Percentiles rank a stretch among this genome's conserved stretches.
phyloP scores from a whole-genome alignment of 208 protist genomes.

The Blastocrithidia nonstop region DNA sequence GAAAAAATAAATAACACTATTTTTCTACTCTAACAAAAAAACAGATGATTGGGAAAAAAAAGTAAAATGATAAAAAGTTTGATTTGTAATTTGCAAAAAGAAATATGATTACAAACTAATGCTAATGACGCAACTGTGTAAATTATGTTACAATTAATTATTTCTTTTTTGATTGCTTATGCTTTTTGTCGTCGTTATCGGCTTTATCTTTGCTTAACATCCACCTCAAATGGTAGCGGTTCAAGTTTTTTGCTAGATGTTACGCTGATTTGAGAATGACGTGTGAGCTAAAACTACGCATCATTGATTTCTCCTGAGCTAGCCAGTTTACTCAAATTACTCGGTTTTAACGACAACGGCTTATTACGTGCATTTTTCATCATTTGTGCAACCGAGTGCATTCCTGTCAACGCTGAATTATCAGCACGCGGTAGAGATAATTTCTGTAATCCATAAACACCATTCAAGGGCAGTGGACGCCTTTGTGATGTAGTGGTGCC shows the following conservation, averaged over 20 bases:
- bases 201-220: background rate
- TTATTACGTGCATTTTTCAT: constrained; percentile 51
- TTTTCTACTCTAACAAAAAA: background rate
- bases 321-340: too few species aligned
- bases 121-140: background rate
- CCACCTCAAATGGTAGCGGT: background rate
- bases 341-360: constrained; percentile 9
- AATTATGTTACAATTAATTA: background rate
- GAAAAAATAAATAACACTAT: background rate
- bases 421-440: too few species aligned
- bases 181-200: background rate
- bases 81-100: background rate
- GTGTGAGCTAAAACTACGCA: too few species aligned
- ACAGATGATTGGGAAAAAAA: too few species aligned
- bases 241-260: background rate
- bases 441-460: too few species aligned
- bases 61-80: constrained; percentile 6
- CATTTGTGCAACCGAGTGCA: constrained; percentile 25
- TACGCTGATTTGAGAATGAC: background rate
- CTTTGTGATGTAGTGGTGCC: too few species aligned
- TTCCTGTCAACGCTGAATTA: too few species aligned
- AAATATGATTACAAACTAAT: background rate
- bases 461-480: too few species aligned
- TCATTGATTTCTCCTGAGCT: too few species aligned
- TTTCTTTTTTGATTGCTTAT: background rate